These are phyloP conservation scores for Camelina laxa DNA, from an alignment of 345 rosid genomes.

Conservation along the genomic window DNA sequence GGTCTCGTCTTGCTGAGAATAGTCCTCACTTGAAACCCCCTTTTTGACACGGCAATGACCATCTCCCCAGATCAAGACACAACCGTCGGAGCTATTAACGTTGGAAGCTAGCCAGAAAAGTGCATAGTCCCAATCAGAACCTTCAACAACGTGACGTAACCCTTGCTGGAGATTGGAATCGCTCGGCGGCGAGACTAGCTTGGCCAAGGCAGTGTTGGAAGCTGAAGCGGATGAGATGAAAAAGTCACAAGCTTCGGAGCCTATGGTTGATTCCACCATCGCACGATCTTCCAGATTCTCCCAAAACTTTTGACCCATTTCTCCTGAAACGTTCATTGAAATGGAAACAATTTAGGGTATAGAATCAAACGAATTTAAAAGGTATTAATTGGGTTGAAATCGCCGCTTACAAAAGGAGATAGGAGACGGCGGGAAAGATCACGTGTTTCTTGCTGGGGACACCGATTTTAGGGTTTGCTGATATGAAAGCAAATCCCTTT, in stretches of 20 bases:
- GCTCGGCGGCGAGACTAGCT: constrained; percentile 54
- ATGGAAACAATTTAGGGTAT: not conserved
- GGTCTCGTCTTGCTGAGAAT: constrained; percentile 58
- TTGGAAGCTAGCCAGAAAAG: constrained; percentile 70
- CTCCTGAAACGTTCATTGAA: constrained; percentile 18
- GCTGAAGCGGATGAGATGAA: constrained; percentile 60
- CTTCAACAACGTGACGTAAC: constrained; percentile 64
- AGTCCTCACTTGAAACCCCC: constrained; percentile 47
- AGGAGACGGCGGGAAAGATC: constrained; percentile 24
- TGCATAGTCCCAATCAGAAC: constrained; percentile 80
- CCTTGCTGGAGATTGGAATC: constrained; percentile 67
- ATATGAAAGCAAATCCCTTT: not conserved
- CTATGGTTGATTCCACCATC: constrained; percentile 75
- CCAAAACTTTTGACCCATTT: constrained; percentile 79
- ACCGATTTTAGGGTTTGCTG: constrained; percentile 34
- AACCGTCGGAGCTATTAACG: constrained; percentile 68
- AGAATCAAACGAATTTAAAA: not conserved
- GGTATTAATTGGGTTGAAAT: not conserved
- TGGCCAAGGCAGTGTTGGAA: constrained; percentile 41
- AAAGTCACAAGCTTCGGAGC: constrained; percentile 74
- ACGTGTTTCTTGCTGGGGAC: constrained; percentile 37
- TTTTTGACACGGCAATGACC: constrained; percentile 59
- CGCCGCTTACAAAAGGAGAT: constrained; percentile 20
- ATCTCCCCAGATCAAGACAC: constrained; percentile 82
- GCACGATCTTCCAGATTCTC: constrained; percentile 65